Percentiles rank a stretch among this genome's conserved stretches.
phyloP scores from a whole-genome alignment of 805 yeast genomes.

The Metschnikowia lachancei region DNA sequence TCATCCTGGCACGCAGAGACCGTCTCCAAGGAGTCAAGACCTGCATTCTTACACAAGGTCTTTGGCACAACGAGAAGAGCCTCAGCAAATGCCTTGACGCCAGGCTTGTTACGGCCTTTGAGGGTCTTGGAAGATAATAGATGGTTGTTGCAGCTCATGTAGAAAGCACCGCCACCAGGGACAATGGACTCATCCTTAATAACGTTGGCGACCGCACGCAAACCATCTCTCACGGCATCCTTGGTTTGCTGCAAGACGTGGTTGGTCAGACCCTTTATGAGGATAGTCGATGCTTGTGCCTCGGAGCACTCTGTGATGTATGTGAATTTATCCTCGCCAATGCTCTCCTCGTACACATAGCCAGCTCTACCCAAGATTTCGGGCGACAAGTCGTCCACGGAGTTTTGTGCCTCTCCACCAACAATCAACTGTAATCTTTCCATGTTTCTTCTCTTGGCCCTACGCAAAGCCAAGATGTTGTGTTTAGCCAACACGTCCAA shows the following conservation, averaged over 20 bases:
- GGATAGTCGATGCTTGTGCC: slow-evolving; percentile 87
- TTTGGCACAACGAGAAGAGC: slow-evolving; percentile 89
- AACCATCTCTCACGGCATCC: slow-evolving; percentile 96
- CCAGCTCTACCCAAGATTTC: slow-evolving; percentile 85
- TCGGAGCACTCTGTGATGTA: slow-evolving; percentile 86
- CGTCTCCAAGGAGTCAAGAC: slow-evolving; percentile 88
- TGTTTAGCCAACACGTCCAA: slow-evolving; percentile 90
- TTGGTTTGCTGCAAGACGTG: slow-evolving; percentile 88
- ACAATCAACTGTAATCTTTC: slow-evolving; percentile 94
- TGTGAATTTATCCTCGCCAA: slow-evolving; percentile 97
- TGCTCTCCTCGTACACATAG: slow-evolving; percentile 81
- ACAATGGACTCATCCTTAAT: slow-evolving; percentile 79
- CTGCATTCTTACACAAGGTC: slow-evolving; percentile 88
- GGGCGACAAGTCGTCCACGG: slow-evolving; percentile 88
- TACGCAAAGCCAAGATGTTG: slow-evolving; percentile 88
- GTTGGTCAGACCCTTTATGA: slow-evolving; percentile 90
- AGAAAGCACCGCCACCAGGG: slow-evolving; percentile 98
- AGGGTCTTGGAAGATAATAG: slow-evolving; percentile 52
- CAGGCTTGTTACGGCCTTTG: slow-evolving; percentile 85
- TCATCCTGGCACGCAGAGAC: slow-evolving; percentile 88
- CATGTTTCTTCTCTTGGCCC: slow-evolving; percentile 99
- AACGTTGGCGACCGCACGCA: slow-evolving; percentile 90
- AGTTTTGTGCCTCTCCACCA: slow-evolving; percentile 97
- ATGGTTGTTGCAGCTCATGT: slow-evolving; percentile 74
- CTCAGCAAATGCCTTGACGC: slow-evolving; percentile 91